phyloP scores from a whole-genome alignment of 176 grass and related monocot species.

The Triticum monococcum region DNA sequence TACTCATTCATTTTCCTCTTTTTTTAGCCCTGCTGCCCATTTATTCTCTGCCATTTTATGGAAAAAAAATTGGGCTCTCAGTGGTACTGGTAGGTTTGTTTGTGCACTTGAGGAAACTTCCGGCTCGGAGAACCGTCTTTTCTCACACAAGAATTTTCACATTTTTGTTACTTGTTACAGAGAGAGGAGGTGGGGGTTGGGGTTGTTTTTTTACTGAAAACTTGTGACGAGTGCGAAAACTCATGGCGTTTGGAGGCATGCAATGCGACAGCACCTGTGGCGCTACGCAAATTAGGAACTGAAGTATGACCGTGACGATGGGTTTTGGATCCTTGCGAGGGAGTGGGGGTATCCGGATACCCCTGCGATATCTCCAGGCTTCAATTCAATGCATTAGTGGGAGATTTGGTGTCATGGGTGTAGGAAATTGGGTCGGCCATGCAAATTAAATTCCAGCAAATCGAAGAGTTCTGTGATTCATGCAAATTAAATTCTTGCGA shows the following conservation, averaged over 20 bases:
- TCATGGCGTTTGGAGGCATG: background rate
- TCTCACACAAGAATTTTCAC: background rate
- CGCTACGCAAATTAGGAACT: background rate
- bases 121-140: background rate
- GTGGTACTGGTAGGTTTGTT: background rate
- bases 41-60: background rate
- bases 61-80: background rate
- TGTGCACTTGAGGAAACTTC: constrained; percentile 4
- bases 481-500: background rate
- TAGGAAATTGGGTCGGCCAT: too few relatives aligned
- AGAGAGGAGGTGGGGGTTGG: background rate
- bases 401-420: background rate
- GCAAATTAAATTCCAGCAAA: too few relatives aligned
- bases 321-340: constrained; percentile 3
- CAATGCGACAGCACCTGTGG: background rate
- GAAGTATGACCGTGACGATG: constrained; percentile 22
- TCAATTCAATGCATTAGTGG: background rate
- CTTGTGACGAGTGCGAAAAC: background rate
- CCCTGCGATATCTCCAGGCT: background rate
- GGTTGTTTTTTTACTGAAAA: background rate
- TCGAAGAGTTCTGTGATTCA: too few relatives aligned
- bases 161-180: background rate
- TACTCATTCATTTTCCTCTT: constrained; percentile 8
- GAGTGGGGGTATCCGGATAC: background rate
- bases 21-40: background rate